Percentiles rank a stretch among this genome's conserved stretches.
Conservation (phyloP, 2,329 filamentous ascomycete genomes). For the Phoma sp. region DNA sequence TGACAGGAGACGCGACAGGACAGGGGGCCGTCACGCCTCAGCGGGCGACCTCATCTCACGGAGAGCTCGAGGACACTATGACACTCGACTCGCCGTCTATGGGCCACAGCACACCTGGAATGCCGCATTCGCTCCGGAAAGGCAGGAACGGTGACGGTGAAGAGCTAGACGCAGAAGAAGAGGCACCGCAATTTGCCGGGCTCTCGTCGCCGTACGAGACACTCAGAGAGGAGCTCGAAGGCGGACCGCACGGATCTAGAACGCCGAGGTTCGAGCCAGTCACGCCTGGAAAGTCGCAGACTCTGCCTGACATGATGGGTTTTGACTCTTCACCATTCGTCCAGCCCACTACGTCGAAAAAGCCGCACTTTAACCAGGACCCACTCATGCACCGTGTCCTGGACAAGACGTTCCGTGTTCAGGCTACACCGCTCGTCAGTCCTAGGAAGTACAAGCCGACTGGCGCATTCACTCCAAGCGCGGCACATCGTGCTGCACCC, state of each 20-base stretch:
- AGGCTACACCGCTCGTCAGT: slow-evolving; percentile 86
- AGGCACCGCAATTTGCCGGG: slow-evolving; percentile 61
- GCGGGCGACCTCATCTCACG: slow-evolving; percentile 42
- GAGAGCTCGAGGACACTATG: slow-evolving; percentile 64
- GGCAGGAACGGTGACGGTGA: slow-evolving; percentile 18
- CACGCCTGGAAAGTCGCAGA: slow-evolving; percentile 45
- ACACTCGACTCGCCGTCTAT: slow-evolving; percentile 67
- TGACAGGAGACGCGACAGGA: slow-evolving; percentile 41
- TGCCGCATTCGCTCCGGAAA: slow-evolving; percentile 36
- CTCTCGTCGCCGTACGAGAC: slow-evolving; percentile 80
- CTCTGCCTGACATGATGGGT: slow-evolving; percentile 52
- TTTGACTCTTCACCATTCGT: slow-evolving; percentile 60
- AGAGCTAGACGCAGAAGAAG: slow-evolving; percentile 22
- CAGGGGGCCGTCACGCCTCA: slow-evolving; percentile 54
- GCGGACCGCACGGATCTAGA: slow-evolving; percentile 61
- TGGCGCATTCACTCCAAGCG: slow-evolving; percentile 47
- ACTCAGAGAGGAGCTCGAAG: slow-evolving; percentile 71
- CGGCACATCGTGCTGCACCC: slow-evolving; percentile 36
- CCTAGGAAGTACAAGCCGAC: slow-evolving; percentile 54
- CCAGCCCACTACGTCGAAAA: slow-evolving; percentile 48
- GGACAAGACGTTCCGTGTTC: slow-evolving; percentile 93
- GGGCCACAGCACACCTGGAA: slow-evolving; percentile 66
- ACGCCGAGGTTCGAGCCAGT: slow-evolving; percentile 41
- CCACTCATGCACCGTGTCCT: slow-evolving; percentile 88
- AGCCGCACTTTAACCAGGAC: slow-evolving; percentile 61